phyloP scores from a whole-genome alignment of 2,329 filamentous ascomycete genomes.

The Fusarium multiceps region DNA sequence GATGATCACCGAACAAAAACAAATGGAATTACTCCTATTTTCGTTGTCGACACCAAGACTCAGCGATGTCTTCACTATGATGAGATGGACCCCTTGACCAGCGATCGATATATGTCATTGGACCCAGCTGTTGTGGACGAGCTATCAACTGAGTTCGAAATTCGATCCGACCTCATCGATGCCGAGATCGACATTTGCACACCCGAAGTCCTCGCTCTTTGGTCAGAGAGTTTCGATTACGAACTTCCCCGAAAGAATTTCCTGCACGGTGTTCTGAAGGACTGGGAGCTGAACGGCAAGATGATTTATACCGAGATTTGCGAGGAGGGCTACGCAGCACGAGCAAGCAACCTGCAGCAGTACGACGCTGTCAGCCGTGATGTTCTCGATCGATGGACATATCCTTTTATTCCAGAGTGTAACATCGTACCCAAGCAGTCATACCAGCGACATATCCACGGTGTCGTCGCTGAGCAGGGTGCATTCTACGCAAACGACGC shows the following conservation, averaged over 20 bases:
- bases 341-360: conserved; percentile 85
- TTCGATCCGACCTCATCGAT: conserved; percentile 90
- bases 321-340: conserved; percentile 83
- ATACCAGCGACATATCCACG: conserved; percentile 76
- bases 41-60: conserved; percentile 83
- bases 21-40: conserved; percentile 80
- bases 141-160: conserved; percentile 77
- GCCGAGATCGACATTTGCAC: conserved; percentile 98
- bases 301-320: conserved; percentile 93
- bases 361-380: conserved; percentile 92
- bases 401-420: conserved; percentile 88
- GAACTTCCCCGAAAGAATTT: conserved; percentile 90
- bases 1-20: conserved; percentile 79
- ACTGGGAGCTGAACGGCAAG: conserved; percentile 96
- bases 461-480: conserved; percentile 81
- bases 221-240: conserved; percentile 98
- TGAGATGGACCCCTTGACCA: conserved; percentile 79
- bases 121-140: conserved; percentile 82
- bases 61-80: conserved; percentile 93
- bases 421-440: conserved; percentile 83
- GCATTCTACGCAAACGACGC: conserved; percentile 80
- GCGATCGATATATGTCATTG: conserved; percentile 74
- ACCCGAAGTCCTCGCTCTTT: conserved; percentile 91
- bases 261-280: conserved; percentile 90
- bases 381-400: conserved; percentile 87